Base-by-base conservation (phyloP, 257 asterid genomes). In the Scutellaria minor region DNA sequence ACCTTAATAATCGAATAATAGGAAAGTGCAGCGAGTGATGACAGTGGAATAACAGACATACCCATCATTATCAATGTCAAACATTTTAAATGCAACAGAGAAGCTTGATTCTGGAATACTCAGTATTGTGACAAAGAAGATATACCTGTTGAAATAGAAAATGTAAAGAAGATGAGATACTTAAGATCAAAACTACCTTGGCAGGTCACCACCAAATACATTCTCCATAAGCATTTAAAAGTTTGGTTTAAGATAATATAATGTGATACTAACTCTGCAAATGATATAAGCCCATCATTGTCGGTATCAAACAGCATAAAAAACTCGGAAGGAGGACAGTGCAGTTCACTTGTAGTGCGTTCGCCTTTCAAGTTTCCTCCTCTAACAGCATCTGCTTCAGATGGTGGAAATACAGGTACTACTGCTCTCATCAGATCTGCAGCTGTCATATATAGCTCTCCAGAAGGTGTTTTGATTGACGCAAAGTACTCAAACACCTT, bases 401-500 rank as follows among this genome's bases (percentile, higher is more conserved):
- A 82, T 44, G 99, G 90, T 65, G 97, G 97, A 81, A 94, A 88
- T 10, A 94, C 97, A 0, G 97, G 97, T 71, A 94, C 95, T 8
- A 87, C 85, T 41, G 99, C 97, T 66, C 97, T 82, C 97, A 91
- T 89, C 70, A 94, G 77, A 70, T 94, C 99, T 37, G 90, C 78
- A 51, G 95, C 85, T 40, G 97, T 94, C 99, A 94, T 91, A 53
- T 74, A 85, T 27, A 74, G 76, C 83, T 94, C 97, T 11, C 99
- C 97, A 1, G 80, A 66, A 14, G 87, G 88, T 1, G 82, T 50
- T 78, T 64, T 76, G 71, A 51, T 71, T 0, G 97, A 88, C 37
- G 99, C 97, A 61, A 94, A 94, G 88, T 94, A 94, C 79, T 91
- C 97, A 66, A 91, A 89, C 77, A 94, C 97, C 99, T 94, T 61